These are phyloP conservation scores for Ceratorhiza oryzae-sativae DNA, from an alignment of 1,284 basidiomycete species.

Conservation along the genomic window DNA sequence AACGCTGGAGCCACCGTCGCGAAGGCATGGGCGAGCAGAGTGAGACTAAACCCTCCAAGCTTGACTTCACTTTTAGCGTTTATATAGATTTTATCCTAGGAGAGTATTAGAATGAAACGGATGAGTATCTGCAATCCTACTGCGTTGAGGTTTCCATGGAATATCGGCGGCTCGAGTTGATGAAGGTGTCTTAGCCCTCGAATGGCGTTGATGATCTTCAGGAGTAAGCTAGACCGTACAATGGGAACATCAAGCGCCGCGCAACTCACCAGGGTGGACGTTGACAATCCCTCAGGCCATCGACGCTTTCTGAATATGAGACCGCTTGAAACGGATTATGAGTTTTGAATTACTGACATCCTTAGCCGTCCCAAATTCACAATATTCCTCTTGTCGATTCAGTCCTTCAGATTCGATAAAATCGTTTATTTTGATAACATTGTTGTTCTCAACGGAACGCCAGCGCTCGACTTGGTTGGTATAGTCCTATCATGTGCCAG, in stretches of 20 bases:
- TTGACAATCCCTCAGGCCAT: not conserved
- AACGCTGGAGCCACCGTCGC: not conserved
- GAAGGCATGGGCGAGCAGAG: not conserved
- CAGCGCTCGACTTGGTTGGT: not conserved
- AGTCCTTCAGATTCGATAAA: not conserved
- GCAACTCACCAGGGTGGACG: not conserved
- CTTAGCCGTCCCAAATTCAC: not conserved
- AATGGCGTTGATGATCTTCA: not conserved
- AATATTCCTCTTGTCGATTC: not conserved
- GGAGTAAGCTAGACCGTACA: not conserved
- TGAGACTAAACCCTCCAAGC: not conserved
- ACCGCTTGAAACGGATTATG: not conserved
- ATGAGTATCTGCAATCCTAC: not conserved
- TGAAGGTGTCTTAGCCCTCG: not conserved
- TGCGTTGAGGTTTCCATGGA: constrained; percentile 1
- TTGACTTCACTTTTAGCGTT: not conserved
- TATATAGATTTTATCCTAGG: not conserved
- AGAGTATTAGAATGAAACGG: not conserved
- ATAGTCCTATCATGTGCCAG: not conserved
- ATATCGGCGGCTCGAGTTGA: not conserved
- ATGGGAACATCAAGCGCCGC: not conserved
- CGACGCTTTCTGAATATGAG: not conserved
- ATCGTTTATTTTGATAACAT: not conserved
- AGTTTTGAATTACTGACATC: not conserved
- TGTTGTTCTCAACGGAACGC: not conserved